phyloP scores from a whole-genome alignment of 73 alveolate species.

The Paramecium sonneborni region DNA sequence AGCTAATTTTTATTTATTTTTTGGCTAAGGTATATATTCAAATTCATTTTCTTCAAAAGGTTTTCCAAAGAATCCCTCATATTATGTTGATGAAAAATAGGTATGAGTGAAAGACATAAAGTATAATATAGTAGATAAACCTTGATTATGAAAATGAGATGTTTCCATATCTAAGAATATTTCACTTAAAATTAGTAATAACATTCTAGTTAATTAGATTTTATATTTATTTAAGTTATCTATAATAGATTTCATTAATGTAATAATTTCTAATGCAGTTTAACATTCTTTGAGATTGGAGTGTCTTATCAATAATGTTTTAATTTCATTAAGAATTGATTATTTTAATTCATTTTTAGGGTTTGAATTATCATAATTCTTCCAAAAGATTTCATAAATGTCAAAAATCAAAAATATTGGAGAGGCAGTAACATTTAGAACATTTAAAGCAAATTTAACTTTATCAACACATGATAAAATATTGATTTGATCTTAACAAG shows the following conservation, averaged over 20 bases:
- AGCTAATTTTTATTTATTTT: conserved; percentile 10
- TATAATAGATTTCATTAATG: neutral
- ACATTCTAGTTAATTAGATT: neutral
- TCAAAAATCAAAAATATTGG: neutral
- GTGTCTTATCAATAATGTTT: neutral
- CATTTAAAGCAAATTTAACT: neutral
- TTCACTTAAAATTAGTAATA: neutral
- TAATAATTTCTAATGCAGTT: neutral
- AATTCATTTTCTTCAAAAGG: conserved; percentile 37
- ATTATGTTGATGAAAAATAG: conserved; percentile 2
- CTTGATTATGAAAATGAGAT: neutral
- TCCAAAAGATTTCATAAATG: neutral
- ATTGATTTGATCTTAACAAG: neutral
- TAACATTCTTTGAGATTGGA: neutral
- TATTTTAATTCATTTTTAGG: neutral
- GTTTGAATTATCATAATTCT: neutral
- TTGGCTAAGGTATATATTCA: neutral
- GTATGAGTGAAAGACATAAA: conserved; percentile 58
- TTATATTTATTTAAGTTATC: neutral
- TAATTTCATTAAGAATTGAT: neutral
- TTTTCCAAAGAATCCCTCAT: neutral
- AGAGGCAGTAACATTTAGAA: neutral
- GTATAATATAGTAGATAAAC: conserved; percentile 1
- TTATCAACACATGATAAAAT: conserved; percentile 28
- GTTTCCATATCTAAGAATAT: neutral